phyloP scores from a whole-genome alignment of 371 early-diverging fungal genomes.

The Apophysomyces ossiformis region DNA sequence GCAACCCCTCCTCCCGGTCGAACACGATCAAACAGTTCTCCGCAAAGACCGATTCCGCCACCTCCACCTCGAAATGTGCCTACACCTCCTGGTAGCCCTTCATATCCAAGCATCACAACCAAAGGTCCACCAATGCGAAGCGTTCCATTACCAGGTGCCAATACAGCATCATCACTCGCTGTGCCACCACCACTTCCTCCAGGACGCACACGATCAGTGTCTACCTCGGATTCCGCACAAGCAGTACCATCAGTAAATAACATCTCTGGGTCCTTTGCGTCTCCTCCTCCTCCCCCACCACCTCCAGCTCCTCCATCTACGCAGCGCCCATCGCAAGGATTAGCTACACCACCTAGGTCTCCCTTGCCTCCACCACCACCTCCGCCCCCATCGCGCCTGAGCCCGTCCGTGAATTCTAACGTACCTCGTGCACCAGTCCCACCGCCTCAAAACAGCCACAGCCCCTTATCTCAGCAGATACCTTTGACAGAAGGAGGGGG shows the following conservation, averaged over 20 bases:
- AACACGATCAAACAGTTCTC: constrained; percentile 47
- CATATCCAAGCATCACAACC: constrained; percentile 4
- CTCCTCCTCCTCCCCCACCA: constrained; percentile 32
- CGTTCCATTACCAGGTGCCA: constrained; percentile 20
- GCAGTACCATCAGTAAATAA: constrained; percentile 20
- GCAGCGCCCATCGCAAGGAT: constrained; percentile 4
- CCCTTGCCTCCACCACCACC: constrained; percentile 21
- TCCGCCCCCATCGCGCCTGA: not conserved
- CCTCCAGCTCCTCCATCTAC: constrained; percentile 5
- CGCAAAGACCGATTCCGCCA: constrained; percentile 46
- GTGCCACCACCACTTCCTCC: constrained; percentile 47
- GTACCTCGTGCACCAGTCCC: constrained; percentile 5
- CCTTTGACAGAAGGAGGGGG: constrained; percentile 44
- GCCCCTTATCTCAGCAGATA: constrained; percentile 12
- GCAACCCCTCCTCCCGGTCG: constrained; percentile 41
- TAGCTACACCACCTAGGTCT: constrained; percentile 27
- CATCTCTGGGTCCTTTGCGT: constrained; percentile 16
- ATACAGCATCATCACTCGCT: constrained; percentile 22
- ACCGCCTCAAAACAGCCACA: constrained; percentile 1
- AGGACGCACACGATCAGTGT: constrained; percentile 41
- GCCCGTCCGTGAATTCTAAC: not conserved
- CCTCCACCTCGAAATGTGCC: constrained; percentile 43
- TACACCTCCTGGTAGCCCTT: constrained; percentile 35
- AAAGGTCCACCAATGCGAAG: constrained; percentile 20
- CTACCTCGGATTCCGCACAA: constrained; percentile 27